phyloP scores from a whole-genome alignment of 2,329 filamentous ascomycete species.

The Cladobotryum mycophilum region DNA sequence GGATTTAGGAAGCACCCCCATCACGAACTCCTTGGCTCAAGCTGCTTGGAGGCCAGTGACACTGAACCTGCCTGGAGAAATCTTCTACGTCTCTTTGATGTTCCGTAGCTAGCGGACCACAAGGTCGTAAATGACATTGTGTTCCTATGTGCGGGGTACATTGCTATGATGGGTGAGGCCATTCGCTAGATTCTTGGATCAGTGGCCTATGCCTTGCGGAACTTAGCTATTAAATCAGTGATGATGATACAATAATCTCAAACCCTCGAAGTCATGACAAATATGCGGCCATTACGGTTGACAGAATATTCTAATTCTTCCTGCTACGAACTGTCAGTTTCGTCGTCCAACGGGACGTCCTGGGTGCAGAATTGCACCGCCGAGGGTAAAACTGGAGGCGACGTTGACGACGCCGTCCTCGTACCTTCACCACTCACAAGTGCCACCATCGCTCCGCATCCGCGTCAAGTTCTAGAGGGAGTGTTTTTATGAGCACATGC shows the following conservation, averaged over 20 bases:
- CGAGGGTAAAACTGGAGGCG: constrained; percentile 2
- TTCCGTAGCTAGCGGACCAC: constrained; percentile 34
- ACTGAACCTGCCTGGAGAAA: constrained; percentile 18
- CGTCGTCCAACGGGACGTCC: constrained; percentile 7
- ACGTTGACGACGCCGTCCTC: neutral
- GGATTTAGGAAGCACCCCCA: constrained; percentile 25
- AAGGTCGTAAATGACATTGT: constrained; percentile 26
- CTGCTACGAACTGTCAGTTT: constrained; percentile 14
- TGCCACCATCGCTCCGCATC: neutral
- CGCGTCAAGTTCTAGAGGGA: neutral
- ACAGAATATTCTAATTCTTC: constrained; percentile 8
- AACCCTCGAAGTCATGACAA: constrained; percentile 12
- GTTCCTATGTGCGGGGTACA: constrained; percentile 33
- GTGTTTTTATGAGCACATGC: neutral
- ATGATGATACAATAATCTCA: constrained; percentile 8
- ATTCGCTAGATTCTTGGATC: constrained; percentile 15
- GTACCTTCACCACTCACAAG: neutral
- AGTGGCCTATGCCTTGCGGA: constrained; percentile 2
- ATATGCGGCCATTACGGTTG: constrained; percentile 5
- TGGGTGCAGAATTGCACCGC: constrained; percentile 11
- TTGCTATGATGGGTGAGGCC: constrained; percentile 29
- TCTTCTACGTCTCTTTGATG: constrained; percentile 13
- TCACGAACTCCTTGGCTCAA: constrained; percentile 31
- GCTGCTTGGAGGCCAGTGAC: constrained; percentile 3
- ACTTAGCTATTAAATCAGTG: constrained; percentile 9